Conservation (phyloP, 345 rosid genomes). For the Eucalyptus sideroxylon region DNA sequence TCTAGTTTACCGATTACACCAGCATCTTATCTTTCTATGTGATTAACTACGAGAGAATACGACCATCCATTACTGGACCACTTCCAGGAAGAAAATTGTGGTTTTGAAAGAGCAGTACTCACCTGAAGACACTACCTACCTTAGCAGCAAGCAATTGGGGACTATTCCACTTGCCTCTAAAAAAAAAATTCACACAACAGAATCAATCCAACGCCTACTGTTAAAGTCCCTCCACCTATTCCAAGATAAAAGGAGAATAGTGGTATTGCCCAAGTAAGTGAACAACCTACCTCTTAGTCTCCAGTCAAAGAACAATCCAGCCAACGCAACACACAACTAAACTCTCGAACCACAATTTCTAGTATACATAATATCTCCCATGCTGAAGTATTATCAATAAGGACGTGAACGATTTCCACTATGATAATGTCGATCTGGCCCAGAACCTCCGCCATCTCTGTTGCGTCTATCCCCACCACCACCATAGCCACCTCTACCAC, state of each 20-base stretch:
- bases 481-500: slow-evolving; percentile 76
- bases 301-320: slow-evolving; percentile 53
- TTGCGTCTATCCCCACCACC: slow-evolving; percentile 87
- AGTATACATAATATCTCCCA: slow-evolving; percentile 38
- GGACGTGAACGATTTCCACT: slow-evolving; percentile 96
- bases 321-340: slow-evolving; percentile 29
- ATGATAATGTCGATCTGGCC: slow-evolving; percentile 77
- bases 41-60: background rate
- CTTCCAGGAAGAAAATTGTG: background rate
- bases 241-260: slow-evolving; percentile 14
- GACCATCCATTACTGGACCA: background rate
- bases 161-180: slow-evolving; percentile 65
- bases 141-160: slow-evolving; percentile 62
- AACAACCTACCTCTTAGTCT: slow-evolving; percentile 76
- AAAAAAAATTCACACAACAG: slow-evolving; percentile 46
- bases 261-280: slow-evolving; percentile 35
- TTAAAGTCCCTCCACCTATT: slow-evolving; percentile 10
- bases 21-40: background rate
- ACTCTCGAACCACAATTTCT: slow-evolving; percentile 34
- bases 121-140: slow-evolving; percentile 80
- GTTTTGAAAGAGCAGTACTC: slow-evolving; percentile 39
- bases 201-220: slow-evolving; percentile 41
- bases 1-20: background rate
- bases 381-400: slow-evolving; percentile 37
- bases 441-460: slow-evolving; percentile 63